Evolutionary conservation across 805 yeast species (phyloP).

Genomic region (Wickerhamomyces xylosicus): DNA sequence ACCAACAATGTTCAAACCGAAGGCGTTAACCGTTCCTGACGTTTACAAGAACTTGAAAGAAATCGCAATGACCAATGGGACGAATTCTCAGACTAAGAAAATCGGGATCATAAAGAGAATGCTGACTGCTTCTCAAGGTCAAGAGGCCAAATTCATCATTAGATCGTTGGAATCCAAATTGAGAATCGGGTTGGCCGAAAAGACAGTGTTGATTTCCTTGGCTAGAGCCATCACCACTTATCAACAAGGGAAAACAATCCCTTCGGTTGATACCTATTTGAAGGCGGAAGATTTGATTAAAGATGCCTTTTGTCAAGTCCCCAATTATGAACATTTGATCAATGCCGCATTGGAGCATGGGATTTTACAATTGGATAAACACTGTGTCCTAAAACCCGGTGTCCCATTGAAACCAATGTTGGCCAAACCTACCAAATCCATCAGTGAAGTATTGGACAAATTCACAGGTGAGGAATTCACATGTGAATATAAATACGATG

Average conservation of each 20-base stretch:
- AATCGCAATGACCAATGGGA: constrained; percentile 73
- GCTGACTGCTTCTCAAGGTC: constrained; percentile 76
- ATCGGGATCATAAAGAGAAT: constrained; percentile 70
- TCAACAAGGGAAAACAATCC: constrained; percentile 33
- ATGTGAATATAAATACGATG: constrained; percentile 95
- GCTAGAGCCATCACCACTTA: constrained; percentile 70
- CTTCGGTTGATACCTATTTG: constrained; percentile 34
- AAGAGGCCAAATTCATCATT: constrained; percentile 84
- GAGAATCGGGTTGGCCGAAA: constrained; percentile 90
- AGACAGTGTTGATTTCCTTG: constrained; percentile 74
- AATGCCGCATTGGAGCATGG: constrained; percentile 59
- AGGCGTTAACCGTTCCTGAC: constrained; percentile 57
- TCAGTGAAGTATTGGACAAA: constrained; percentile 84
- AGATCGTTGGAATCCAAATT: constrained; percentile 88
- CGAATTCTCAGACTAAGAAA: constrained; percentile 72
- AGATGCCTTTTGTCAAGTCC: constrained; percentile 82
- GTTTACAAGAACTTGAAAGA: constrained; percentile 68
- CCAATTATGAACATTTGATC: constrained; percentile 79
- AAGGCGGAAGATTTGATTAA: constrained; percentile 70
- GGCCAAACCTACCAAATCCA: constrained; percentile 93
- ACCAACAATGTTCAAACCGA: constrained; percentile 89
- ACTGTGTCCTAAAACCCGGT: constrained; percentile 78
- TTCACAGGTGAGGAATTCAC: constrained; percentile 81
- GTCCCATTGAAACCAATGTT: constrained; percentile 96
- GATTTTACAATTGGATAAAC: constrained; percentile 48